A percentile compares a stretch with the other conserved stretches of the same genome.
Evolutionary conservation across 345 rosid species (phyloP).

Genomic region (Euphorbia peplus): DNA sequence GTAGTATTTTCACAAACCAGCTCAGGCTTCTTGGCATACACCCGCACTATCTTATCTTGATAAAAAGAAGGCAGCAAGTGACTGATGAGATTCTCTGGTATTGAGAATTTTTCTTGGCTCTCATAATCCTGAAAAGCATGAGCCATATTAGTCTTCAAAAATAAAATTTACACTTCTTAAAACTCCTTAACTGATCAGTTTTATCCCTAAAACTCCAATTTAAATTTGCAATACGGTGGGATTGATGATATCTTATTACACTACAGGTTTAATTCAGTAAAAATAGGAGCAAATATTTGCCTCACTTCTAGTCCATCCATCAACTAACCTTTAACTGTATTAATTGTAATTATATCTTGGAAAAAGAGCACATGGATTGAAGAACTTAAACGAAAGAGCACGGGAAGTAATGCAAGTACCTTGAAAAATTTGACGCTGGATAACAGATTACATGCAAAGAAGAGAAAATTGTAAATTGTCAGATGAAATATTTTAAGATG

Average conservation of each 20-base stretch:
- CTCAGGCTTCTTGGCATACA: slow-evolving; percentile 51
- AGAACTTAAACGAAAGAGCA: neutral
- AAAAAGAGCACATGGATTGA: neutral
- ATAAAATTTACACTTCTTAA: neutral
- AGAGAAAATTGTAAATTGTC: slow-evolving; percentile 4
- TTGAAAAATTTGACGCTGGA: slow-evolving; percentile 44
- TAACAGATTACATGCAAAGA: slow-evolving; percentile 20
- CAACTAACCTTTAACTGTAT: neutral
- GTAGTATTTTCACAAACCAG: slow-evolving; percentile 31
- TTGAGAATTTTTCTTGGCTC: slow-evolving; percentile 28
- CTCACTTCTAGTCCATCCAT: neutral
- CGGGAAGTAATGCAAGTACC: slow-evolving; percentile 31
- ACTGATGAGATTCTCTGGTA: slow-evolving; percentile 34
- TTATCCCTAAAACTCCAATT: neutral
- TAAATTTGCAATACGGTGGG: neutral
- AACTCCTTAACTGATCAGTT: neutral
- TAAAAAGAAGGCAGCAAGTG: slow-evolving; percentile 46
- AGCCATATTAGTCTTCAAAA: slow-evolving; percentile 7
- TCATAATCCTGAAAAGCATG: slow-evolving; percentile 37
- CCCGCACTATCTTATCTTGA: slow-evolving; percentile 53
- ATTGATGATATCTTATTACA: no score
- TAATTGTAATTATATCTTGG: neutral
- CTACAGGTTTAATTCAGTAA: no score
- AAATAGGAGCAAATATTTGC: neutral
- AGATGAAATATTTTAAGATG: slow-evolving; percentile 10